Evolutionary conservation across 495 filamentous ascomycete genomes (phyloP).

Genomic region (Penicillium atrosanguineum): DNA sequence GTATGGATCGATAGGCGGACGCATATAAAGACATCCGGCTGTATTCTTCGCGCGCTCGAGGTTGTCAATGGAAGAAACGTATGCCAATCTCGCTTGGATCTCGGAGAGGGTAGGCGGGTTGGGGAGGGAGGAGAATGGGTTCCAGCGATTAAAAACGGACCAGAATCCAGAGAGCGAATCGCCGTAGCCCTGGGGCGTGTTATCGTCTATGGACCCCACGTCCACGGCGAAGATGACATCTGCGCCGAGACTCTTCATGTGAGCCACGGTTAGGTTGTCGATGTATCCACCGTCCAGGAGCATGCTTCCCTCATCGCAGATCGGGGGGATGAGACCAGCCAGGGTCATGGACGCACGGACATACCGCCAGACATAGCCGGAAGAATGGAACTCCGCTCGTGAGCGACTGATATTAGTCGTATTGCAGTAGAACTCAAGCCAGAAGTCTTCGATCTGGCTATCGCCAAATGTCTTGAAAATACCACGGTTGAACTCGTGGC

Average conservation of each 20-base stretch:
- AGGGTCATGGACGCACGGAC: conserved; percentile 94
- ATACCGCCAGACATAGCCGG: conserved; percentile 95
- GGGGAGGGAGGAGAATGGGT: conserved; percentile 79
- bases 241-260: conserved; percentile 93
- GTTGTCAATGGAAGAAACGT: conserved; percentile 89
- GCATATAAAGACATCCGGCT: conserved; percentile 89
- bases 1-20: conserved; percentile 89
- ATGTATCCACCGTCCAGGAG: conserved; percentile 94
- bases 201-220: conserved; percentile 87
- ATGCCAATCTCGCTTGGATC: conserved; percentile 91
- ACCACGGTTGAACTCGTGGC: conserved; percentile 97
- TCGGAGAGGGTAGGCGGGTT: conserved; percentile 95
- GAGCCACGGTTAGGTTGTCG: conserved; percentile 93
- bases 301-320: conserved; percentile 96
- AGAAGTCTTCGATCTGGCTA: conserved; percentile 97
- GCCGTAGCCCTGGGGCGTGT: conserved; percentile 84
- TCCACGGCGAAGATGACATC: conserved; percentile 95
- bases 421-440: conserved; percentile 99
- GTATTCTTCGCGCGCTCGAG: conserved; percentile 88
- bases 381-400: conserved; percentile 85
- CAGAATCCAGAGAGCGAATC: conserved; percentile 95
- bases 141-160: conserved; percentile 94
- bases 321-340: conserved; percentile 84
- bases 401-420: conserved; percentile 95
- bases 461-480: conserved; percentile 99